phyloP scores from a whole-genome alignment of 2,329 filamentous ascomycete genomes.

The Ascochyta viciae-villosae region DNA sequence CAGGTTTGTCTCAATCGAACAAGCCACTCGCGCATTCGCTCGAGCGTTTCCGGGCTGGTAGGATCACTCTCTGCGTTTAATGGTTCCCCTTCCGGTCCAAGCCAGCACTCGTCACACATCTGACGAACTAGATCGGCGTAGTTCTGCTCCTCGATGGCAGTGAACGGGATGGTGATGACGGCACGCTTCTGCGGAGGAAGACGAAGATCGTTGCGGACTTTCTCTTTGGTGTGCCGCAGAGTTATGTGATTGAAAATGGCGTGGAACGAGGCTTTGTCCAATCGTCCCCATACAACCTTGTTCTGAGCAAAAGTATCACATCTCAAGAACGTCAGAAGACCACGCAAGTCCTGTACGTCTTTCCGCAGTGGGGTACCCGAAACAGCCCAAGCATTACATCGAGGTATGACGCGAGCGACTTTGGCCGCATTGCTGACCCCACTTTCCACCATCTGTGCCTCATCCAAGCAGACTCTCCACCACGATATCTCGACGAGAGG shows the following conservation, averaged over 20 bases:
- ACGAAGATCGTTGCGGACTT: conserved; percentile 77
- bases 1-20: conserved; percentile 80
- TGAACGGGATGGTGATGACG: conserved; percentile 89
- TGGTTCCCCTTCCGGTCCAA: conserved; percentile 71
- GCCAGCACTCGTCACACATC: conserved; percentile 73
- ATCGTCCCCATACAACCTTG: conserved; percentile 69
- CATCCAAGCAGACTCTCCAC: conserved; percentile 80
- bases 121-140: conserved; percentile 78
- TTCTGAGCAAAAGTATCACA: conserved; percentile 77
- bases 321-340: conserved; percentile 79
- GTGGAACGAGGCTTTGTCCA: conserved; percentile 72
- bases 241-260: conserved; percentile 75
- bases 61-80: conserved; percentile 68
- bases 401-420: conserved; percentile 79
- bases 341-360: conserved; percentile 78
- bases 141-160: conserved; percentile 87
- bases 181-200: conserved; percentile 85
- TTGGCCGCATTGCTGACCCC: conserved; percentile 83
- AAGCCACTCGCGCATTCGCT: conserved; percentile 81
- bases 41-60: conserved; percentile 62
- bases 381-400: conserved; percentile 89
- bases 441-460: conserved; percentile 93
- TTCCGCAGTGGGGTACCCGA: conserved; percentile 89
- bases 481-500: conserved; percentile 82
- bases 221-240: conserved; percentile 84